Base-by-base conservation (phyloP, 257 asterid species). In the Pogostemon cablin region DNA sequence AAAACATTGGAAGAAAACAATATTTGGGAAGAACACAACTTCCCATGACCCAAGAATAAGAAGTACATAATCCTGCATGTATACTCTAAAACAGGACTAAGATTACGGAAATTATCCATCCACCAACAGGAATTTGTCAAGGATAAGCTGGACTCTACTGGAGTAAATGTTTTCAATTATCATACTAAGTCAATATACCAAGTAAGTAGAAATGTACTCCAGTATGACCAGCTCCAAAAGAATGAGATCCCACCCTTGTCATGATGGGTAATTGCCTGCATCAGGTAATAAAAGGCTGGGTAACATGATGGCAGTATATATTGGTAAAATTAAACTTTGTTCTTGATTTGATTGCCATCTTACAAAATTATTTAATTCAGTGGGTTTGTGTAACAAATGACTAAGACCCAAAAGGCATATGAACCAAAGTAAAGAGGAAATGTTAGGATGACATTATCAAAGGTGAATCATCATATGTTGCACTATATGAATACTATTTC, bases 161-260 rank as follows among this genome's bases (percentile, higher is more conserved):
- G 52, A 65, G 32, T 10, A 48, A 38, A 44, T 12, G 63, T 25
- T 43, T 35, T 3, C 20, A 68, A 3, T 68, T 61, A 41, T 50
- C 17, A 68, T 42, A 72, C 38, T 4, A 67, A 62, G 46, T 4
- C 32, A 76, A 58, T 79, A 52, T 81, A 89, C 96, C 96, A 90
- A 50, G 95, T 86, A 58, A 90, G 95, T 72, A 86, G 62, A 77
- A 90, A 90, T 10, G 96, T 84, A 72, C 95, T 90, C 96, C 96
- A 90, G 68, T 90, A 90, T 15, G 95, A 86, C 96, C 90, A 87
- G 86, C 86, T 84, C 96, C 95, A 90, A 69, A 86, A 84, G 84
- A 90, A 87, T 67, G 92, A 86, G 59, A 90, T 87, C 68, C 86
- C 90, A 62, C 78, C 73, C 58, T 59, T 83, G 46, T 86, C 83